phyloP scores from a whole-genome alignment of 1,284 basidiomycete species.

The Fomitopsis pinicola region DNA sequence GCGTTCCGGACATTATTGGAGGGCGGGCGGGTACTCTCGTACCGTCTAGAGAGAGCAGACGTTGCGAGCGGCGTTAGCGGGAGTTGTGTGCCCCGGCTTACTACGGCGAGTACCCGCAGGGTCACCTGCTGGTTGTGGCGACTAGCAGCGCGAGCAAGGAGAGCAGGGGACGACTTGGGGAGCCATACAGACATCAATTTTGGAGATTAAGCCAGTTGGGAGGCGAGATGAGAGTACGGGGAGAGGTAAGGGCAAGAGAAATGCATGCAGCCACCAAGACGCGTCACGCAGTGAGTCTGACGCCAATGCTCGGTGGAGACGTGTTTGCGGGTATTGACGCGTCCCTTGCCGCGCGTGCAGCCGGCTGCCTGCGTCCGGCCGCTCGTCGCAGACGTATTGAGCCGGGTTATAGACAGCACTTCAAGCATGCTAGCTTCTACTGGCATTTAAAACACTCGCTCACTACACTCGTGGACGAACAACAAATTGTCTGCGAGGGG shows the following conservation, averaged over 20 bases:
- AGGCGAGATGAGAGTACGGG: neutral
- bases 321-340: constrained; percentile 5
- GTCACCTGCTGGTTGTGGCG: constrained; percentile 20
- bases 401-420: neutral
- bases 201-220: neutral
- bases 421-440: neutral
- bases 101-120: constrained; percentile 28
- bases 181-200: constrained; percentile 31
- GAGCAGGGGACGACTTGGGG: constrained; percentile 34
- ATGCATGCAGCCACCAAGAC: neutral
- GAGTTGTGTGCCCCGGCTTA: constrained; percentile 11
- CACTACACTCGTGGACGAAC: neutral
- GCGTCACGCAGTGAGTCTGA: neutral
- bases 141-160: constrained; percentile 36
- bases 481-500: neutral
- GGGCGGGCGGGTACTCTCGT: constrained; percentile 25
- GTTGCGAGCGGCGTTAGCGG: constrained; percentile 12
- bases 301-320: constrained; percentile 2
- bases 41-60: constrained; percentile 13
- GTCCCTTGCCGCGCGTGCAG: neutral
- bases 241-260: neutral
- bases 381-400: neutral
- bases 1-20: constrained; percentile 7
- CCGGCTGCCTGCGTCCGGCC: too few relatives aligned
- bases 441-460: neutral